phyloP scores from a whole-genome alignment of 495 filamentous ascomycete genomes.

The Penicillium subrubescens region DNA sequence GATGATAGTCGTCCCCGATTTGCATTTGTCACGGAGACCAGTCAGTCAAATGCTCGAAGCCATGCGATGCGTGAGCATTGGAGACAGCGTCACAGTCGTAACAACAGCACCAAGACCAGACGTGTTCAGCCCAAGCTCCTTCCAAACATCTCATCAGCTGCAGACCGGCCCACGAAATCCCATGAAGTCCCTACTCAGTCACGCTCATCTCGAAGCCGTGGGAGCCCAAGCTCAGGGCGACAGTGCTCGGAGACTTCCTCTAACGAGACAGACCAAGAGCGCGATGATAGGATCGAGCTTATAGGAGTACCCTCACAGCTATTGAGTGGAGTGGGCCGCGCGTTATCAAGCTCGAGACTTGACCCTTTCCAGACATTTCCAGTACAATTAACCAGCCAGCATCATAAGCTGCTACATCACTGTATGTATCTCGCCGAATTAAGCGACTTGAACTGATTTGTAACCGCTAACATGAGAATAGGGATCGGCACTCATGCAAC shows the following conservation, averaged over 20 bases:
- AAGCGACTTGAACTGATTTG: background rate
- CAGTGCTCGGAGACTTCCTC: background rate
- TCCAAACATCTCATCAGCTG: background rate
- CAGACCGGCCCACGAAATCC: background rate
- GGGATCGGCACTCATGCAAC: conserved; percentile 33
- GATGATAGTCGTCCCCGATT: conserved; percentile 11
- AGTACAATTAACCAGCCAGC: conserved; percentile 27
- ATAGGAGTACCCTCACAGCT: conserved; percentile 17
- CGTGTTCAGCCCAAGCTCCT: conserved; percentile 1
- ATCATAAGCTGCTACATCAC: conserved; percentile 34
- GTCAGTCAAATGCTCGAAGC: conserved; percentile 25
- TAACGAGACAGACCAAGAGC: background rate
- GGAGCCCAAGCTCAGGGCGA: background rate
- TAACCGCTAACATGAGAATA: conserved; percentile 8
- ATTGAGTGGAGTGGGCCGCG: conserved; percentile 16
- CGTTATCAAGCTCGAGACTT: conserved; percentile 21
- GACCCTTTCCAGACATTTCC: conserved; percentile 36
- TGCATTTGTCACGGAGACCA: conserved; percentile 23
- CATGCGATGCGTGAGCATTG: conserved; percentile 34
- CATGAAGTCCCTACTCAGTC: background rate
- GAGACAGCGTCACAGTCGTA: conserved; percentile 25
- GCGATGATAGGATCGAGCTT: background rate
- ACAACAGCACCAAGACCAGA: conserved; percentile 16
- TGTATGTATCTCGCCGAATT: conserved; percentile 15
- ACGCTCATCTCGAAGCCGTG: conserved; percentile 8